Conservation (phyloP, 2,329 filamentous ascomycete genomes). For the Exophiala viscosa region DNA sequence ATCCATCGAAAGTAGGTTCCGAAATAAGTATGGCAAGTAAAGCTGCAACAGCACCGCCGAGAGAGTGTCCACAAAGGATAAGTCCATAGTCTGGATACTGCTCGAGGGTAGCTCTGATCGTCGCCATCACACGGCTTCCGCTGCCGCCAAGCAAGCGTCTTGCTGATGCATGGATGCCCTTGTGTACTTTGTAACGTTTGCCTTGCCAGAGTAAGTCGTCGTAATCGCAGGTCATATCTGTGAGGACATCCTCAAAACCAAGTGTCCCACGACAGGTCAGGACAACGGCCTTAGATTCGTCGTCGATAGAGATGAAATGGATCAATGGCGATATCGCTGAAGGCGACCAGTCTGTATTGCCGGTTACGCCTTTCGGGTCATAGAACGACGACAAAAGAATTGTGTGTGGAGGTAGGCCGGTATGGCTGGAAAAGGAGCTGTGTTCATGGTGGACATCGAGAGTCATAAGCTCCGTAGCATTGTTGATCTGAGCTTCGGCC, state of each 20-base stretch:
- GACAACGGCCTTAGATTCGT: slow-evolving; percentile 67
- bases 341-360: slow-evolving; percentile 50
- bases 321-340: slow-evolving; percentile 64
- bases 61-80: slow-evolving; percentile 65
- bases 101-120: slow-evolving; percentile 61
- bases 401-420: slow-evolving; percentile 43
- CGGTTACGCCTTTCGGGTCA: slow-evolving; percentile 61
- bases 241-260: slow-evolving; percentile 69
- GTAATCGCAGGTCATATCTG: slow-evolving; percentile 72
- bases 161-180: slow-evolving; percentile 70
- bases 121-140: slow-evolving; percentile 63
- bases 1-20: slow-evolving; percentile 48
- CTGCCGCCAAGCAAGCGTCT: slow-evolving; percentile 60
- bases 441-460: slow-evolving; percentile 42
- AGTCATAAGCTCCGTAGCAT: slow-evolving; percentile 32
- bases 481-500: slow-evolving; percentile 26
- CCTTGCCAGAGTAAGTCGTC: slow-evolving; percentile 63
- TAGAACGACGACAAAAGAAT: slow-evolving; percentile 66
- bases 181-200: slow-evolving; percentile 65
- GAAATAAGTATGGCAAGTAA: slow-evolving; percentile 68
- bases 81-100: slow-evolving; percentile 67
- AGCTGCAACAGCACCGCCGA: slow-evolving; percentile 67
- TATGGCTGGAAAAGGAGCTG: slow-evolving; percentile 44
- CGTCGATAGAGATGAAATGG: slow-evolving; percentile 69
- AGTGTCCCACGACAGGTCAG: slow-evolving; percentile 69